Evolutionary conservation across 2,329 filamentous ascomycete genomes (phyloP), one percentile per base, ranked within the genome.

Genomic region (Beauveria brongniartii): DNA sequence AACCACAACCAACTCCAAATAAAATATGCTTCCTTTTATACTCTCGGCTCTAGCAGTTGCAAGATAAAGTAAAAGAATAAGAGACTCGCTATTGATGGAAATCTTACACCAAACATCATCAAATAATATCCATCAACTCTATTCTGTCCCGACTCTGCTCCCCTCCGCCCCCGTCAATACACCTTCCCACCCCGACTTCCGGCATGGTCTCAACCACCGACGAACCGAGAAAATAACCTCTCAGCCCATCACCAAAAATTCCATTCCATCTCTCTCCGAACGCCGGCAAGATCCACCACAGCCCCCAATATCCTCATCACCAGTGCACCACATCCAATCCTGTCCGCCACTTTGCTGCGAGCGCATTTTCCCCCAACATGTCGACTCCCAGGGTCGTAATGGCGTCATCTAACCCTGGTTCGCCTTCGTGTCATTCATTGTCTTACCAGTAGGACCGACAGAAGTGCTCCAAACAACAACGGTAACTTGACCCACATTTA

Each of bases 391-490:
- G 55, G 56, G 43, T 54, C 48, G 20, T n/a, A 59, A 62, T 62
- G 56, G 61, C 56, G 61, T 55, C 61, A 62, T 62, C 51, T 14
- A 44, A 59, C 52, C 61, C 56, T 50, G 22, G 61, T 59, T 60
- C 51, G 16, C 24, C 47, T 52, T 46, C 44, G 37, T 56, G 22
- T 22, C 22, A 22, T 37, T 6, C 34, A 37, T 16, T 16, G 34
- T 37, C 34, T 37, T 6, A 34, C 30, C 30, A 34, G 12, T 14
- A 37, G 34, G 12, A 16, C 34, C 34, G 34, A 37, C 34, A 37
- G 1, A 30, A 10, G 22, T 37, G 12, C 34, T 37, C 12, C 34
- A 37, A 16, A 37, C 34, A 37, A 16, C 34, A 16, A 37, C 34
- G 34, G 14, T 5, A 2, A 37, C 34, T 16, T 37, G 5, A 37